Conservation (phyloP, 805 yeast genomes). For the Kregervanrija fluxuum region DNA sequence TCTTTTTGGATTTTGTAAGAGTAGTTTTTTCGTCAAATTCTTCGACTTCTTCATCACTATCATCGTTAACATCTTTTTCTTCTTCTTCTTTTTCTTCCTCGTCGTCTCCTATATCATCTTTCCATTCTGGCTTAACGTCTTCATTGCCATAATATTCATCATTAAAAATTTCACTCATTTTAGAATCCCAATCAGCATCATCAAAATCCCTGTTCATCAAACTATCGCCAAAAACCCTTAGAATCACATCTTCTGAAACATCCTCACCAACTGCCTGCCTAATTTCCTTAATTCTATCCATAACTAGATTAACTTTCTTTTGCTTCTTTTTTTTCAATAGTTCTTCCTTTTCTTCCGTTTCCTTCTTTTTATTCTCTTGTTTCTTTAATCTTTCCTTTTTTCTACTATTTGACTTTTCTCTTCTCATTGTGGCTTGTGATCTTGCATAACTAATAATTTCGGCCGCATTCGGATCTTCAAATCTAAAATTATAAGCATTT, state of each 20-base stretch:
- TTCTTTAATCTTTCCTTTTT: conserved; percentile 76
- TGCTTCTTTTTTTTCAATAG: conserved; percentile 65
- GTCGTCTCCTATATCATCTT: conserved; percentile 26
- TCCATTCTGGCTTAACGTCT: conserved; percentile 62
- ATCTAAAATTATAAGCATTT: conserved; percentile 89
- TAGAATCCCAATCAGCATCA: conserved; percentile 83
- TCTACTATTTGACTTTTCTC: conserved; percentile 67
- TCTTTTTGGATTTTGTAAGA: conserved; percentile 43
- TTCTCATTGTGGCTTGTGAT: conserved; percentile 83
- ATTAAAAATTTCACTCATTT: conserved; percentile 78
- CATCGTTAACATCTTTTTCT: conserved; percentile 30
- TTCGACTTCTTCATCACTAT: conserved; percentile 16
- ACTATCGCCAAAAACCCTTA: conserved; percentile 63
- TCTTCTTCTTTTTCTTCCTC: conserved; percentile 28
- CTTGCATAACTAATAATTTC: conserved; percentile 94
- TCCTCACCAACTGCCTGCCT: conserved; percentile 64
- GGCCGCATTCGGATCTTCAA: conserved; percentile 84
- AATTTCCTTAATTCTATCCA: conserved; percentile 61
- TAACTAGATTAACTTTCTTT: conserved; percentile 66
- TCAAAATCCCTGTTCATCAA: conserved; percentile 84
- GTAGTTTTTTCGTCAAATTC: conserved; percentile 27
- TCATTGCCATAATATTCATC: conserved; percentile 67
- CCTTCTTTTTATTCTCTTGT: conserved; percentile 44
- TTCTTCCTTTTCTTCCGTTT: conserved; percentile 48
- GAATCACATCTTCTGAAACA: conserved; percentile 49